These are phyloP conservation scores for Xylaria digitata DNA, from an alignment of 2,329 filamentous ascomycete genomes.

Conservation along the genomic window DNA sequence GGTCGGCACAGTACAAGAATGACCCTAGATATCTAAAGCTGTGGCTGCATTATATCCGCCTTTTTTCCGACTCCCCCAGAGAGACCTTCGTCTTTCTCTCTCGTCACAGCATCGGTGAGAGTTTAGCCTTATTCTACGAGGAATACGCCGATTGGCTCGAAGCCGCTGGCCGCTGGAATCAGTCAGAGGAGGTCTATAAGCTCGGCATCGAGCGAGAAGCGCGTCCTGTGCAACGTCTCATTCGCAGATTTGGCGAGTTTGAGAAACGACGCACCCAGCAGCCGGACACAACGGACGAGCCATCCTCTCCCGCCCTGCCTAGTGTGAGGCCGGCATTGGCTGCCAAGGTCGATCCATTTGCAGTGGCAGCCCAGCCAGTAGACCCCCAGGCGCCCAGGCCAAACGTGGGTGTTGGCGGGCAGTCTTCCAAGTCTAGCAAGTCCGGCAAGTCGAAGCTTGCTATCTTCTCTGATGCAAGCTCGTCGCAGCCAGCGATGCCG, in stretches of 20 bases:
- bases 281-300: conserved; percentile 71
- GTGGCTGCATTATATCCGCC: conserved; percentile 92
- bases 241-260: conserved; percentile 94
- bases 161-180: conserved; percentile 81
- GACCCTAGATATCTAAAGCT: conserved; percentile 92
- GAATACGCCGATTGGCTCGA: conserved; percentile 97
- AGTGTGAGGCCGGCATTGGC: conserved; percentile 84
- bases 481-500: conserved; percentile 66
- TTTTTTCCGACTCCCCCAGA: conserved; percentile 92
- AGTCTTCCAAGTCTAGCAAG: conserved; percentile 73
- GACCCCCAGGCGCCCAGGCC: conserved; percentile 75
- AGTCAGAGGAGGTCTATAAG: conserved; percentile 94
- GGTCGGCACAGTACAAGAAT: conserved; percentile 90
- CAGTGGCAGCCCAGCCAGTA: conserved; percentile 60
- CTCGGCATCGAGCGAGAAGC: conserved; percentile 91
- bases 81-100: conserved; percentile 94
- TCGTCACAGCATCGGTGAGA: conserved; percentile 87
- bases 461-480: conserved; percentile 86
- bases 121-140: conserved; percentile 92
- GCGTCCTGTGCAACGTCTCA: conserved; percentile 79
- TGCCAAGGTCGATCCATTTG: conserved; percentile 87
- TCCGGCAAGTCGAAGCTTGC: conserved; percentile 83
- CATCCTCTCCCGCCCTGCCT: conserved; percentile 88
- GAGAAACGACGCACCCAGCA: conserved; percentile 78
- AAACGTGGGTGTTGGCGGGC: conserved; percentile 59